phyloP scores from a whole-genome alignment of 2,329 filamentous ascomycete genomes.

The Beauveria medogensis region DNA sequence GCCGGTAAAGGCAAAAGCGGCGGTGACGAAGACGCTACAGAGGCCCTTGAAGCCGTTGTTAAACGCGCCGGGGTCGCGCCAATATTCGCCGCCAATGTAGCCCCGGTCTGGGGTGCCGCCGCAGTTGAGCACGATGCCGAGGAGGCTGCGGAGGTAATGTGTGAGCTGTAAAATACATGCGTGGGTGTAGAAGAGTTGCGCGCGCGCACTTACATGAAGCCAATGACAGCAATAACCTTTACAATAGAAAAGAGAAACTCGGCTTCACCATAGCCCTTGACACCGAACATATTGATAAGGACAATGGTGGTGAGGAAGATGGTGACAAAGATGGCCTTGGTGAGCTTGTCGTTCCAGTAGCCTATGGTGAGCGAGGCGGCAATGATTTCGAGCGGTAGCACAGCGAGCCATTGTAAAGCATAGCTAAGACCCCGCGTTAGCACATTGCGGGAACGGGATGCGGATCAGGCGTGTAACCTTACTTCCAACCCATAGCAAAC shows the following conservation, averaged over 20 bases:
- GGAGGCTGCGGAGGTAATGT: slow-evolving; percentile 46
- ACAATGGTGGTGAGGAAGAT: slow-evolving; percentile 74
- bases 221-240: slow-evolving; percentile 80
- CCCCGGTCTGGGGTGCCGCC: slow-evolving; percentile 65
- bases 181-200: slow-evolving; percentile 11
- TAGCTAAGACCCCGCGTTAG: slow-evolving; percentile 44
- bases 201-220: slow-evolving; percentile 61
- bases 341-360: slow-evolving; percentile 63
- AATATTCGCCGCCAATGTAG: slow-evolving; percentile 75
- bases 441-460: not conserved
- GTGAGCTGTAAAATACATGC: not conserved
- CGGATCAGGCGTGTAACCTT: slow-evolving; percentile 25
- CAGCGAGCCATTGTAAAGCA: slow-evolving; percentile 78
- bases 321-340: slow-evolving; percentile 70
- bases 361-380: slow-evolving; percentile 76
- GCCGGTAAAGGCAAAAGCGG: slow-evolving; percentile 68
- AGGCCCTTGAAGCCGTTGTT: slow-evolving; percentile 78
- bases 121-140: slow-evolving; percentile 78
- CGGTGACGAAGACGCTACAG: slow-evolving; percentile 68
- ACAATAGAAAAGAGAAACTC: slow-evolving; percentile 82
- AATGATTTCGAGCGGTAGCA: slow-evolving; percentile 79
- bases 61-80: slow-evolving; percentile 75
- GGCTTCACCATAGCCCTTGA: slow-evolving; percentile 82
- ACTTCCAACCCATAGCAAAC: slow-evolving; percentile 94
- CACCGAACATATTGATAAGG: slow-evolving; percentile 77